Evolutionary conservation across 2,329 filamentous ascomycete species (phyloP).

Genomic region (Cercospora citrullina): DNA sequence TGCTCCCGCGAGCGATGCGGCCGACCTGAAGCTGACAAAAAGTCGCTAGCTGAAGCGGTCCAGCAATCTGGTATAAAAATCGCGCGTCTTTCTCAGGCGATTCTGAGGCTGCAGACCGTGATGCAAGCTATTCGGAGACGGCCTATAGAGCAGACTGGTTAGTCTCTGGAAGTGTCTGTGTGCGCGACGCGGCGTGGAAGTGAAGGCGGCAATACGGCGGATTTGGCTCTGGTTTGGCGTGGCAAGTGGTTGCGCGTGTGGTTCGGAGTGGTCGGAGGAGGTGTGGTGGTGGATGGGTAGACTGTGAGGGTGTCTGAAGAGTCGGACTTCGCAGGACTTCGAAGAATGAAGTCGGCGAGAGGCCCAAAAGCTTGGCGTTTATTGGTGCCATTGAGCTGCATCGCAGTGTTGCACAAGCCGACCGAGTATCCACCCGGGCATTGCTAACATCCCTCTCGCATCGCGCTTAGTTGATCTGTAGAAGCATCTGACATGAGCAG

Average conservation of each 20-base stretch:
- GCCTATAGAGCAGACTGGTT: conserved; percentile 2
- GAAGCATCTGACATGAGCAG: neutral
- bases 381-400: conserved; percentile 2
- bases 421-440: neutral
- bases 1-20: neutral
- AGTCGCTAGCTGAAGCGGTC: neutral
- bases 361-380: conserved; percentile 1
- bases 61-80: neutral
- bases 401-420: neutral
- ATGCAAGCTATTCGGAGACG: neutral
- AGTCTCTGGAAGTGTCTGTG: neutral
- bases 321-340: neutral
- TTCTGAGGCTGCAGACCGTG: neutral
- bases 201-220: neutral
- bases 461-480: neutral
- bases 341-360: conserved; percentile 4
- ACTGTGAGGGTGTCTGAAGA: conserved; percentile 2
- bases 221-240: neutral
- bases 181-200: neutral
- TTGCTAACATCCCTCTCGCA: neutral
- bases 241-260: neutral
- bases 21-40: neutral
- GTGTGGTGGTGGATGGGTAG: neutral
- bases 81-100: neutral
- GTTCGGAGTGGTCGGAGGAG: neutral